Evolutionary conservation across 306 rosid species (phyloP), one percentile per base, ranked within the genome.

Genomic region (Morella rubra): DNA sequence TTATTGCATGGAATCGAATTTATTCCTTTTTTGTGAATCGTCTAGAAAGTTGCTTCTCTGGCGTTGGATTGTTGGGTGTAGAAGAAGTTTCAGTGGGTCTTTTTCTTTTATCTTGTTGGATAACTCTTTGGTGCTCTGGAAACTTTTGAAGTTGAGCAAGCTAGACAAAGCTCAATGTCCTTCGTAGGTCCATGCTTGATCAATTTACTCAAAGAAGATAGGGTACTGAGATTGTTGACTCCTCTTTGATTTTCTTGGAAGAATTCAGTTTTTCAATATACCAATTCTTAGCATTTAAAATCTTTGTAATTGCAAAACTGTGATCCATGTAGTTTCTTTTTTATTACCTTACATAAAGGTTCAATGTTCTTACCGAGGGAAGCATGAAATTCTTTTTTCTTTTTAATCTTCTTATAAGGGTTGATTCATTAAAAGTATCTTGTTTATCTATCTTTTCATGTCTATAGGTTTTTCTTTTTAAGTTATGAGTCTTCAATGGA

Each of bases 401-500:
- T 32, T 32, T 49, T 15, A 47, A 47, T 47, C 15, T 10, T 49
- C 14, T 49, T 49, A 2, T 32, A 32, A 32, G 37, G 12, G 24
- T n/a, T 7, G 22, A 52, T 20, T 18, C 59, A 18, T 0, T 15
- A 53, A 18, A 53, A 10, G 3, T 5, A n/a, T n/a, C 0, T 18
- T 53, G 22, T 18, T 6, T 18, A 18, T 18, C 59, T 53, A 20
- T 37, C 14, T 42, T 5, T 55, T 82, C 69, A 18, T 46, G 22
- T 71, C 58, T 32, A 18, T 64, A 37, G 71, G 49, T 56, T 75
- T 83, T 77, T 60, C 67, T 76, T 82, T 73, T 27, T 81, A 81
- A 70, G 73, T 32, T 32, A 68, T 78, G 62, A 78, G 84, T 79
- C 78, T 84, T 72, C 69, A 73, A 77, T 69, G 83, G 88, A 79